phyloP scores from a whole-genome alignment of 1,284 basidiomycete species.

The Ustilago crameri region DNA sequence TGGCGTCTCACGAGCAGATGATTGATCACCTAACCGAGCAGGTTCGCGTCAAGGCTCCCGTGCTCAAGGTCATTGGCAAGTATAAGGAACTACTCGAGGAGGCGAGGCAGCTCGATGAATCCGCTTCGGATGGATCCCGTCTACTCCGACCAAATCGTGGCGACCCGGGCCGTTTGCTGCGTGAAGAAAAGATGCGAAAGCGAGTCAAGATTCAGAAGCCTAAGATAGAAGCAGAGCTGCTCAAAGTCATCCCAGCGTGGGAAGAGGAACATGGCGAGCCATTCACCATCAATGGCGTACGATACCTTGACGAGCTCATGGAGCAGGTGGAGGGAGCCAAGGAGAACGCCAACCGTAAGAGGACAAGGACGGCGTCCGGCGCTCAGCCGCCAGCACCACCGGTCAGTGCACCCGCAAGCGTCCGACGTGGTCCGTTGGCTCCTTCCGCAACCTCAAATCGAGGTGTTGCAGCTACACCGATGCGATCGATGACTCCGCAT shows the following conservation, averaged over 20 bases:
- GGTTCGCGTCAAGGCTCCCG: slow-evolving; percentile 78
- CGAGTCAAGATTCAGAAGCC: slow-evolving; percentile 94
- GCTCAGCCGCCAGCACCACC: slow-evolving; percentile 24
- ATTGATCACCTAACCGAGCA: slow-evolving; percentile 83
- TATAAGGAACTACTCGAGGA: slow-evolving; percentile 93
- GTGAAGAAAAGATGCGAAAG: slow-evolving; percentile 98
- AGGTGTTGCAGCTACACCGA: slow-evolving; percentile 29
- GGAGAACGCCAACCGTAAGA: slow-evolving; percentile 46
- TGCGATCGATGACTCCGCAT: slow-evolving; percentile 34
- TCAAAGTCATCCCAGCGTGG: slow-evolving; percentile 84
- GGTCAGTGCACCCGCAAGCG: slow-evolving; percentile 31
- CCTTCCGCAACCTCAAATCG: slow-evolving; percentile 31
- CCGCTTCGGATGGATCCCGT: slow-evolving; percentile 73
- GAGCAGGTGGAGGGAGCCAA: slow-evolving; percentile 56
- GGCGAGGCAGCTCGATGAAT: slow-evolving; percentile 80
- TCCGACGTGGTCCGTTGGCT: slow-evolving; percentile 29
- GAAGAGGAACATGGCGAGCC: slow-evolving; percentile 80
- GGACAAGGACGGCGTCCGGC: slow-evolving; percentile 28
- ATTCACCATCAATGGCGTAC: slow-evolving; percentile 87
- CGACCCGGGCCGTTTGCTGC: slow-evolving; percentile 73
- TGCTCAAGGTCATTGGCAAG: slow-evolving; percentile 82
- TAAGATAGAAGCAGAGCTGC: slow-evolving; percentile 84
- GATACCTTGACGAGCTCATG: slow-evolving; percentile 80
- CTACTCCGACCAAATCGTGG: slow-evolving; percentile 74
- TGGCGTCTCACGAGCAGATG: slow-evolving; percentile 88